Evolutionary conservation across 768 basidiomycete genomes (phyloP), one percentile per base, ranked within the genome.

Genomic region (Phallus indusiatus): DNA sequence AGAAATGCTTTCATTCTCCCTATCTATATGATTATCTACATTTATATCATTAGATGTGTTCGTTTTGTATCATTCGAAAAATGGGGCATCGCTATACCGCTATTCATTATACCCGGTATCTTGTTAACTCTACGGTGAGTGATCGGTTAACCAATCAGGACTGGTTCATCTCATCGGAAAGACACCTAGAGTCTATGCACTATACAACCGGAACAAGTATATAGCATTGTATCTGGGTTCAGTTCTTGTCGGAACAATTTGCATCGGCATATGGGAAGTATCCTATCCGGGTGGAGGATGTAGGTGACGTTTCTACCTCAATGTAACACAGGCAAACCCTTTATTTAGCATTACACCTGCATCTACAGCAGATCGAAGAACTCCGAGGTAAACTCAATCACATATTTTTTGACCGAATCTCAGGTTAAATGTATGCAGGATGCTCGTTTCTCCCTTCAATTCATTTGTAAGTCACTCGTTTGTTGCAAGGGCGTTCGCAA

Each of bases 201-300:
- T 56, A 24, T 56, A 56, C 21, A 14, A 47, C 20, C 34, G 55
- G 20, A 56, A 56, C 42, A 46, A 42, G 36, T 56, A 47, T 22
- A 46, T 56, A 21, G 21, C 47, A 11, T 7, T 56, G 18, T 56
- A 46, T 24, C 22, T 56, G 12, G n/a, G 36, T 21, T 16, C 18
- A 10, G 42, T 56, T 11, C 55, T 56, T 18, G 5, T 56, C 7
- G 42, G 36, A 11, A 21, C 20, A 24, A 21, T 56, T 34, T 16
- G 12, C 21, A 46, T 56, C 8, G 55, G 55, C 9, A n/a, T 56
- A 18, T 56, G 55, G 55, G 36, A 56, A 21, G 20, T 56, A 5
- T 37, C 55, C n/a, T 42, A 46, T 47, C 55, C 55, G 20, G 55
- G 55, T 21, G 34, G 55, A 20, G 55, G 55, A 21, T 36, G 55